Evolutionary conservation across 177 flowering plant genomes (phyloP), one percentile per base, ranked within the genome.

Genomic region (Vitis hybrid): DNA sequence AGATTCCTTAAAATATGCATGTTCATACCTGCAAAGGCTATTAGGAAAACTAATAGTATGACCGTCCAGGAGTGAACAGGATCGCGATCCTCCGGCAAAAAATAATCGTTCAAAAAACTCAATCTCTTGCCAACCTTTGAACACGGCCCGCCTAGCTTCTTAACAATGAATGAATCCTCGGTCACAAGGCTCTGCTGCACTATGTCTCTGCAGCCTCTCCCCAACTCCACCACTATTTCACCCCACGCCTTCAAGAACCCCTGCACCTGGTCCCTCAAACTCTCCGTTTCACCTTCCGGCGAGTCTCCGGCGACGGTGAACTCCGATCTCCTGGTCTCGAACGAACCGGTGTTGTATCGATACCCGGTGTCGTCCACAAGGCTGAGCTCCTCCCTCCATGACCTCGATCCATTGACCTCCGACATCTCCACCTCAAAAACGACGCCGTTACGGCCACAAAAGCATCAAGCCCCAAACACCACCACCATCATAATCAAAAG

Each of bases 71-170:
- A 88, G 58, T 84, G 88, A 63, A 70, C 77, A 6, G 97, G 98
- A 80, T 93, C 90, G 18, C 92, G 88, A 84, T 93, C 97, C 82
- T 93, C 98, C 1, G 98, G 97, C 87, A 93, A 84, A 64, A 69
- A 90, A 69, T 93, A 90, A 65, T 93, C 97, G 55, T 93, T 93
- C 84, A 93, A 51, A 57, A 83, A 87, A 8, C 82, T 85, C 65
- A 92, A 71, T 70, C 81, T 86, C 1, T 74, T 60, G 1, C 82
- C 79, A 29, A 83, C 86, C 68, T 76, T 76, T 11, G 72, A 78
- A 68, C 75, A 78, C 10, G 89, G 90, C 49, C 78, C 81, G 12
- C 85, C 71, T 3, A 87, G 62, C 71, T 83, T 86, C 66, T 65
- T 72, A 59, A 83, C 87, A 29, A 90, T 39, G 68, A 70, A 84